Base-by-base conservation (phyloP, 1,139 yeast genomes). In the Protomyces gravidus region DNA sequence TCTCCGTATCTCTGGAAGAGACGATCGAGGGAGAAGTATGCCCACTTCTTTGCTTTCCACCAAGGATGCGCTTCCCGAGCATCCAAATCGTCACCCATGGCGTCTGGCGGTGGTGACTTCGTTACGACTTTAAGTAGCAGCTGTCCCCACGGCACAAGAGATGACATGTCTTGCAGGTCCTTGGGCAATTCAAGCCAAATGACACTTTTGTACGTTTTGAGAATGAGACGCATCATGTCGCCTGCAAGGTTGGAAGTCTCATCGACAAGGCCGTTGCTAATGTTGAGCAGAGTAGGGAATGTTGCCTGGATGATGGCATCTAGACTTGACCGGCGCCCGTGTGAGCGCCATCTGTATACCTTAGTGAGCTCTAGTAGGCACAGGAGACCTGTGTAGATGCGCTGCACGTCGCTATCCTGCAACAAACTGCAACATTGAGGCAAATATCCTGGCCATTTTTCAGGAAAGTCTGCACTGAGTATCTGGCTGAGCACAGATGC, bases 1-100 rank as follows among this genome's bases (percentile, higher is more conserved):
- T 84, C 79, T 1, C 87, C 89, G 69, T 87, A 89, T 66, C 63
- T 42, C 27, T 46, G 79, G 68, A 86, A 87, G n/a, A 89, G 71
- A 65, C 95, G 80, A 67, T 79, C 81, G 53, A 90, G 72, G 69
- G 89, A 89, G 36, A 89, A 89, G 67, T 84, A 83, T 0, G 95
- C 82, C 97, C 98, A 90, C 71, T 92, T 92, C 72, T 89, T 87
- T 64, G 92, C 81, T 71, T 89, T 90, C 36, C 78, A 80, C 86
- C 87, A 83, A 4, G 85, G 78, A 63, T 76, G 75, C 17, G 67
- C 63, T 50, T 73, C 76, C 63, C 84, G 75, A 25, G 77, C 80
- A 23, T 76, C 80, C 40, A 72, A 74, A 40, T 80, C 83, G 7
- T 76, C 66, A 2, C 73, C 71, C 61, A 78, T 66, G 1, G 81